These are phyloP conservation scores for Chlamydomonas sp. DNA, from an alignment of 139 green algal genomes.

Conservation along the genomic window DNA sequence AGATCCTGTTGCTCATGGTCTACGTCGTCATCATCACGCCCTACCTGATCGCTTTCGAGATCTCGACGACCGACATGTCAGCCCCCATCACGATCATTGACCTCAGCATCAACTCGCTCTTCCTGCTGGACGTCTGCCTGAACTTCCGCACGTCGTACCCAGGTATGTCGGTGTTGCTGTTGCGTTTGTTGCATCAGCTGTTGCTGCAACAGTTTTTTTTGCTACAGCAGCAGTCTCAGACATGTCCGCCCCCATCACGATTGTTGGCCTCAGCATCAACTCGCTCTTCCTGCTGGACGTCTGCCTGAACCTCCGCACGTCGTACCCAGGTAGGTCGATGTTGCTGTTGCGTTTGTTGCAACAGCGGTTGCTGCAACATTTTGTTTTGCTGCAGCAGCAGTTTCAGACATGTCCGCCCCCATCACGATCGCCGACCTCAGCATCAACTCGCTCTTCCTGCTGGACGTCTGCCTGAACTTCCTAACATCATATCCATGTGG, in stretches of 20 bases:
- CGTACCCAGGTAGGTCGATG: slow-evolving; percentile 20
- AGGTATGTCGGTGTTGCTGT: too few species aligned
- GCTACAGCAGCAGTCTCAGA: too few species aligned
- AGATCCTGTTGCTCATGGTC: slow-evolving; percentile 34
- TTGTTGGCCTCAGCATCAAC: slow-evolving; percentile 22
- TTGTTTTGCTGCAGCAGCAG: too few species aligned
- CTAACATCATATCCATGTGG: slow-evolving; percentile 17
- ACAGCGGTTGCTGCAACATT: too few species aligned
- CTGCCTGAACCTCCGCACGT: slow-evolving; percentile 24
- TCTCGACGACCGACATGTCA: slow-evolving; percentile 12
- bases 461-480: slow-evolving; percentile 32
- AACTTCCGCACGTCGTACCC: slow-evolving; percentile 26
- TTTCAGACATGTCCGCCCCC: slow-evolving; percentile 7
- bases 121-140: slow-evolving; percentile 28
- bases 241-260: slow-evolving; percentile 9
- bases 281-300: slow-evolving; percentile 28
- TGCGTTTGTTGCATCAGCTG: too few species aligned
- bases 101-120: slow-evolving; percentile 18
- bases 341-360: too few species aligned
- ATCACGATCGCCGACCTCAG: slow-evolving; percentile 18
- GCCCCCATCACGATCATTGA: slow-evolving; percentile 19
- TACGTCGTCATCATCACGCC: slow-evolving; percentile 39
- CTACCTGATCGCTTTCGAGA: slow-evolving; percentile 41
- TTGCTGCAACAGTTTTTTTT: too few species aligned
- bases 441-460: slow-evolving; percentile 25